Conservation (phyloP, 2,329 filamentous ascomycete genomes). For the Aspergillus latus region DNA sequence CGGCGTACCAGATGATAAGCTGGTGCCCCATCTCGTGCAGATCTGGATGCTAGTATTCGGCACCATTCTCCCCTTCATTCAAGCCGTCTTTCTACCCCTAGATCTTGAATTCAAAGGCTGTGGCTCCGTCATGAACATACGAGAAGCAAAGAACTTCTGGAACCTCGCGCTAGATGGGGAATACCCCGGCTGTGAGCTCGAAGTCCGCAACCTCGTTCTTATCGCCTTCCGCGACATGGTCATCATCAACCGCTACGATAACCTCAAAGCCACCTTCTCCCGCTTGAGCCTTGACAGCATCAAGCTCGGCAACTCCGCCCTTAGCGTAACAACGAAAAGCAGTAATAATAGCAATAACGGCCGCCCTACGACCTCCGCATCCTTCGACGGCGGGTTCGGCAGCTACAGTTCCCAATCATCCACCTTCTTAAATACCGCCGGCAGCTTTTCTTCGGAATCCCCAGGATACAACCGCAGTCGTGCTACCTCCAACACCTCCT, state of each 20-base stretch:
- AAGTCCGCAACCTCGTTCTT: conserved; percentile 85
- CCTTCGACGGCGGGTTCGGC: conserved; percentile 69
- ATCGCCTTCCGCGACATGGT: conserved; percentile 85
- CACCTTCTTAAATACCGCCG: conserved; percentile 71
- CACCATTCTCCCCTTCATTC: conserved; percentile 85
- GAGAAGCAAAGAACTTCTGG: conserved; percentile 90
- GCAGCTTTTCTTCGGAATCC: conserved; percentile 53
- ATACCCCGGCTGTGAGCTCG: conserved; percentile 61
- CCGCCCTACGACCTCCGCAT: conserved; percentile 72
- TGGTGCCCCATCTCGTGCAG: conserved; percentile 88
- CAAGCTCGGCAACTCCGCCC: conserved; percentile 50
- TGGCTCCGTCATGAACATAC: conserved; percentile 72
- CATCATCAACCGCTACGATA: conserved; percentile 84
- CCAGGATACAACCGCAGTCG: conserved; percentile 64
- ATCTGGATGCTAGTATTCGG: conserved; percentile 94
- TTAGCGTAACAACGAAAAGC: conserved; percentile 43
- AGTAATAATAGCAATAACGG: conserved; percentile 47
- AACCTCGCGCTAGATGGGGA: conserved; percentile 62
- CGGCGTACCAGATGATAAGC: conserved; percentile 74
- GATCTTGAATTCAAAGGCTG: conserved; percentile 89
- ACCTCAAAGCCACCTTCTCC: conserved; percentile 85
- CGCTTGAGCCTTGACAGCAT: conserved; percentile 81
- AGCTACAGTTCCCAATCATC: conserved; percentile 79
- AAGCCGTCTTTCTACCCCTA: conserved; percentile 89
- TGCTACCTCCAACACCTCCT: conserved; percentile 80